Percentiles rank a stretch among this genome's conserved stretches.
phyloP scores from a whole-genome alignment of 305 asterid genomes.

The Ruellia speciosa region DNA sequence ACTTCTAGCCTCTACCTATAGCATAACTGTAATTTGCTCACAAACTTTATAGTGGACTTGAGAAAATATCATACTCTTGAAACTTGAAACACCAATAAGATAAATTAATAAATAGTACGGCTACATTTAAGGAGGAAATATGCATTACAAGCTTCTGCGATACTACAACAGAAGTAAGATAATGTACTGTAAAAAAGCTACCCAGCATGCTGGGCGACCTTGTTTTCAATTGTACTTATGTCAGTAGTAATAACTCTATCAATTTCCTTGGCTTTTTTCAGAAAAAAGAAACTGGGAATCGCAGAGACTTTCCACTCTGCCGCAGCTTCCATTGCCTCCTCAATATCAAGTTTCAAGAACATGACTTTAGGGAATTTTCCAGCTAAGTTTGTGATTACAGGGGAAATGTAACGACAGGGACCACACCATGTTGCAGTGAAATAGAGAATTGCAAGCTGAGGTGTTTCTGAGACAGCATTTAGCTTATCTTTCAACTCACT shows the following conservation, averaged over 20 bases:
- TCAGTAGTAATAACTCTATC: constrained; percentile 51
- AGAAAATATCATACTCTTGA: no score
- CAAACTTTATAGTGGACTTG: no score
- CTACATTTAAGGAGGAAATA: not conserved
- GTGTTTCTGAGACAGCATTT: constrained; percentile 1
- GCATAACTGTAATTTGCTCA: no score
- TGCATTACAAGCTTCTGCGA: not conserved
- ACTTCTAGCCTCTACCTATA: no score
- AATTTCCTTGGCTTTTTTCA: constrained; percentile 51
- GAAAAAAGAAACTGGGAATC: constrained; percentile 57
- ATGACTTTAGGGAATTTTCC: constrained; percentile 40
- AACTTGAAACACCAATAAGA: not conserved
- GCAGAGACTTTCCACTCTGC: constrained; percentile 43
- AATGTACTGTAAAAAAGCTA: not conserved
- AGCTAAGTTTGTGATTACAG: constrained; percentile 44
- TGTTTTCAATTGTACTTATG: constrained; percentile 41
- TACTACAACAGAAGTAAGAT: not conserved
- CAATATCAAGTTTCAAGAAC: constrained; percentile 60
- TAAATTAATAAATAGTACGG: no score
- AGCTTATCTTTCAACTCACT: not conserved
- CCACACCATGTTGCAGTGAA: constrained; percentile 82
- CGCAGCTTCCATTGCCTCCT: constrained; percentile 52
- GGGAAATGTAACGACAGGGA: constrained; percentile 53
- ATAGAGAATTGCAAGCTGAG: constrained; percentile 44
- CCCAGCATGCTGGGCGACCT: constrained; percentile 42